These are phyloP conservation scores for Eremomyces bilateralis DNA, from an alignment of 495 filamentous ascomycete species.

Conservation along the genomic window DNA sequence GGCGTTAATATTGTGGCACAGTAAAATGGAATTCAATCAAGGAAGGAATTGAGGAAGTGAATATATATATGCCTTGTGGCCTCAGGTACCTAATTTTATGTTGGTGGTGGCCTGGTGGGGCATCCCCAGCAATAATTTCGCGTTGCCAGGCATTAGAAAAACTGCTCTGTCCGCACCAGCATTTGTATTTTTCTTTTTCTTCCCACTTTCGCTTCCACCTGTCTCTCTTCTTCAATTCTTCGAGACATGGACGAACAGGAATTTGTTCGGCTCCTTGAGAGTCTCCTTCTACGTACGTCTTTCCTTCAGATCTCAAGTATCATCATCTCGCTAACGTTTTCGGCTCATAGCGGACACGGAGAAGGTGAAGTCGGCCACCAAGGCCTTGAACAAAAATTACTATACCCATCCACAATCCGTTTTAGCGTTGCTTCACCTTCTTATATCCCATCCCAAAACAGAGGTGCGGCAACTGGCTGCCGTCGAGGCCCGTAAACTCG, in stretches of 20 bases:
- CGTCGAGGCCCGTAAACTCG: constrained; percentile 61
- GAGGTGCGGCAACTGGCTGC: constrained; percentile 68
- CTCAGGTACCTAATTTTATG: no score
- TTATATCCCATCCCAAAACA: constrained; percentile 46
- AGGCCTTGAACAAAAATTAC: constrained; percentile 71
- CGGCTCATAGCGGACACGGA: constrained; percentile 46
- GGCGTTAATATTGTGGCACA: neutral
- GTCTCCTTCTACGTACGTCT: constrained; percentile 22
- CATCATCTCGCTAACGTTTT: neutral
- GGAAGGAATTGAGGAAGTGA: no score
- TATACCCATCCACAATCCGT: constrained; percentile 71
- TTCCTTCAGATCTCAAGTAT: constrained; percentile 4
- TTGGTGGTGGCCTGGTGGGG: no score
- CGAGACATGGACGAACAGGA: constrained; percentile 27
- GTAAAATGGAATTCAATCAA: no score
- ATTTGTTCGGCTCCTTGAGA: constrained; percentile 24
- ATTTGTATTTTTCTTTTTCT: no score
- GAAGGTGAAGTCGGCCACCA: constrained; percentile 74
- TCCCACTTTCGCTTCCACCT: no score
- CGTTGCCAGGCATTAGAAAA: no score
- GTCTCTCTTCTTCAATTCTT: no score
- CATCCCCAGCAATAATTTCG: no score
- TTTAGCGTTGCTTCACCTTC: constrained; percentile 61
- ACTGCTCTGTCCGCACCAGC: no score
- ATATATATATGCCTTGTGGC: no score